These are phyloP conservation scores for Thielaviopsis ethacetica DNA, from an alignment of 2,329 filamentous ascomycete species.

Conservation along the genomic window DNA sequence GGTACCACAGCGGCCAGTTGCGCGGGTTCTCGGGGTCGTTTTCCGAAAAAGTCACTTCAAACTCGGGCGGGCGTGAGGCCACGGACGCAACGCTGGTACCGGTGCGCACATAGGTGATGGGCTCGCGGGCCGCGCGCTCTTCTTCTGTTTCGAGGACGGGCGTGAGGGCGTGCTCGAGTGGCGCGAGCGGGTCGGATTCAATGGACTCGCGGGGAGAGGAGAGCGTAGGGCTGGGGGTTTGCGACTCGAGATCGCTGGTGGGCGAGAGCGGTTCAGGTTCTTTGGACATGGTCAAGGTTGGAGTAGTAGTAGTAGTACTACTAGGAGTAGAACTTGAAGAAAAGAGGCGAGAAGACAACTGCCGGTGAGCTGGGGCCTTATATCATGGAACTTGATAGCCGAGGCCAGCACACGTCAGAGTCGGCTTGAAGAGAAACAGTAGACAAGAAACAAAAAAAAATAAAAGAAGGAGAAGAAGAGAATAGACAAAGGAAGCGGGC, in stretches of 20 bases:
- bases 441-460: too few relatives aligned
- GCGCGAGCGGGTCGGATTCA: slow-evolving; percentile 18
- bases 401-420: too few relatives aligned
- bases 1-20: slow-evolving; percentile 44
- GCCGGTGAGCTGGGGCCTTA: too few relatives aligned
- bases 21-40: slow-evolving; percentile 47
- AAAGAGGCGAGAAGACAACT: too few relatives aligned
- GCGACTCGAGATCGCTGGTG: background rate
- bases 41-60: slow-evolving; percentile 56
- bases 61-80: slow-evolving; percentile 36
- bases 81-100: slow-evolving; percentile 26
- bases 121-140: slow-evolving; percentile 26
- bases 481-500: too few relatives aligned
- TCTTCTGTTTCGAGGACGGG: slow-evolving; percentile 22
- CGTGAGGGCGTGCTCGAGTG: slow-evolving; percentile 24
- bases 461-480: too few relatives aligned
- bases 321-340: too few relatives aligned
- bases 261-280: background rate
- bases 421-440: too few relatives aligned
- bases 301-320: too few relatives aligned
- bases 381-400: too few relatives aligned
- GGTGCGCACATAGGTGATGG: slow-evolving; percentile 27
- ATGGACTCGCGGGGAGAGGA: background rate
- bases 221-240: background rate
- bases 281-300: background rate